Percentiles rank a stretch among this genome's conserved stretches.
Evolutionary conservation across 2,329 filamentous ascomycete species (phyloP).

Genomic region (Cytospora leucostoma): DNA sequence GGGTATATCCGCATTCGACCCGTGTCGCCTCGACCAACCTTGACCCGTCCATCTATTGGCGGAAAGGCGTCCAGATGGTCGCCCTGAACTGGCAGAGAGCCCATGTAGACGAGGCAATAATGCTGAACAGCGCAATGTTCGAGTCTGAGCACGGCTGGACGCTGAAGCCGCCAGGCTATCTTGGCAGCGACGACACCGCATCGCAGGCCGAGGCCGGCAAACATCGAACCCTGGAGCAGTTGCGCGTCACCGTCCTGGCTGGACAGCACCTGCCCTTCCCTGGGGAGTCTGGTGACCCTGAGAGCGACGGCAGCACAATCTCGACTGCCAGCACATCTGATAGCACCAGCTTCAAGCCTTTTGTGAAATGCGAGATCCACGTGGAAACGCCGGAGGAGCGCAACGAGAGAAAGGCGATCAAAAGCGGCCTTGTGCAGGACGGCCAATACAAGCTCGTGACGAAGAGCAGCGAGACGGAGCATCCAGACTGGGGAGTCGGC

Average conservation of each 20-base stretch:
- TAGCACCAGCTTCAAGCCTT: constrained; percentile 64
- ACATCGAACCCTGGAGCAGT: constrained; percentile 57
- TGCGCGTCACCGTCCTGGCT: constrained; percentile 73
- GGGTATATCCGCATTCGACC: constrained; percentile 81
- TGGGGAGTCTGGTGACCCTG: constrained; percentile 44
- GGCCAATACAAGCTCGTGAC: constrained; percentile 63
- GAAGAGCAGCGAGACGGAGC: constrained; percentile 54
- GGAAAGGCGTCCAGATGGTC: constrained; percentile 94
- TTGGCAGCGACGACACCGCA: constrained; percentile 45
- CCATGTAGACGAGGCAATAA: constrained; percentile 81
- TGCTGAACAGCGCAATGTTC: constrained; percentile 98
- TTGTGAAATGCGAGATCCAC: constrained; percentile 79
- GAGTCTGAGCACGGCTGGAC: constrained; percentile 82
- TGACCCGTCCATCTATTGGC: constrained; percentile 89
- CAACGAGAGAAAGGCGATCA: constrained; percentile 38
- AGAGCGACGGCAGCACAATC: constrained; percentile 34
- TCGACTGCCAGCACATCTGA: constrained; percentile 45
- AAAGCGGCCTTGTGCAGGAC: constrained; percentile 53
- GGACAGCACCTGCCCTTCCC: constrained; percentile 70
- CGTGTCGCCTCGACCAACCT: constrained; percentile 91
- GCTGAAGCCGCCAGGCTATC: constrained; percentile 78
- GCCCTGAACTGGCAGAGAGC: constrained; percentile 93
- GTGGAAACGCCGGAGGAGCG: constrained; percentile 62
- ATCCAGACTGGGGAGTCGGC: constrained; percentile 62
- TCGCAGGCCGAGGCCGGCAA: constrained; percentile 49